phyloP scores from a whole-genome alignment of 2,329 filamentous ascomycete genomes.

The Pseudogymnoascus verrucosus region DNA sequence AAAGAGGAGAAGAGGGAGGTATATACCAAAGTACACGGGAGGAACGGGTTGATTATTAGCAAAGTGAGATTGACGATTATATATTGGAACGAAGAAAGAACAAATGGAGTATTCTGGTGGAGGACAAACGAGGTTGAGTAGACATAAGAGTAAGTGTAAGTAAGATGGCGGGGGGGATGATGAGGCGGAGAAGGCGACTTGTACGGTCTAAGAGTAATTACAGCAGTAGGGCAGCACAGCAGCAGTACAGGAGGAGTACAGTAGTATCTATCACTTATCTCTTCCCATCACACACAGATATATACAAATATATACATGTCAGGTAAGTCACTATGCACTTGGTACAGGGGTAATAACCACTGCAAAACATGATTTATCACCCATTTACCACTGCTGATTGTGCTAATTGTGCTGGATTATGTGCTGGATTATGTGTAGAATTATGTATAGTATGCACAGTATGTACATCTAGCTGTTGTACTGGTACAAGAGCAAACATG shows the following conservation, averaged over 20 bases:
- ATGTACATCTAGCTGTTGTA: neutral
- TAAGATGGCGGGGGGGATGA: neutral
- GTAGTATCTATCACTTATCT: conserved; percentile 1
- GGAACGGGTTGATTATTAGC: neutral
- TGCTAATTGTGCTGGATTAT: too few relatives aligned
- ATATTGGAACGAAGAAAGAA: neutral
- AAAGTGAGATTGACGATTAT: neutral
- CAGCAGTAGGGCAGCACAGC: too few relatives aligned
- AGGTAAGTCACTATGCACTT: neutral
- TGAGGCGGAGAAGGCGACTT: neutral
- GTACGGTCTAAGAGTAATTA: neutral
- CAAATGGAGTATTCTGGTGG: neutral
- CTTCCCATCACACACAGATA: neutral
- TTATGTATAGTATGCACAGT: neutral
- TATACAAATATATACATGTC: neutral
- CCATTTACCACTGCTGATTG: neutral
- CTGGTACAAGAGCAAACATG: neutral
- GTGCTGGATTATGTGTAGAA: neutral
- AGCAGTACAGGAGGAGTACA: too few relatives aligned
- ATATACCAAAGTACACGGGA: neutral
- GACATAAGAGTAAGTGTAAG: neutral
- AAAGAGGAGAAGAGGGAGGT: neutral
- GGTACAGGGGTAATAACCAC: neutral
- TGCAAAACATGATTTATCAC: neutral
- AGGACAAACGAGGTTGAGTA: neutral